Conservation (phyloP, 176 grass and related monocot species). For the Ampelocalamus luodianensis region DNA sequence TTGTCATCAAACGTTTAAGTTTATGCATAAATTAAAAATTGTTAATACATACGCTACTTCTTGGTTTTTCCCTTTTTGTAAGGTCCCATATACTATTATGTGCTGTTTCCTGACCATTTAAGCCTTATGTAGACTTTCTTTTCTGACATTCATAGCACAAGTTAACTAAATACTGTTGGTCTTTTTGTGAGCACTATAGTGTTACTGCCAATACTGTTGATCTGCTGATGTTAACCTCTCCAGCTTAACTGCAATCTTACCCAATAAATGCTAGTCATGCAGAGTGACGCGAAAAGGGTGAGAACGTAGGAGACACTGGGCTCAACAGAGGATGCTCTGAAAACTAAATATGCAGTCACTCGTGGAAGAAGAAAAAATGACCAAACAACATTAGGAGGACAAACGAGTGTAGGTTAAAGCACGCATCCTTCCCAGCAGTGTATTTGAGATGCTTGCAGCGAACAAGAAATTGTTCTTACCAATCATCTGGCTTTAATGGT, state of each 20-base stretch:
- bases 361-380: background rate
- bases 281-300: background rate
- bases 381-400: background rate
- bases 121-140: background rate
- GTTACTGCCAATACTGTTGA: background rate
- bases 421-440: background rate
- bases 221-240: background rate
- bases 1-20: background rate
- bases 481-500: background rate
- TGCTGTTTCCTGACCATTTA: background rate
- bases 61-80: background rate
- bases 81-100: background rate
- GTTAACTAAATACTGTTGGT: background rate
- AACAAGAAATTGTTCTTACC: background rate
- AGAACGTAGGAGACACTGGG: background rate
- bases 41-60: background rate
- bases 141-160: background rate
- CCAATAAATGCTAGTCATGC: background rate
- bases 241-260: background rate
- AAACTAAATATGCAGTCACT: background rate
- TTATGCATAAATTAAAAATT: constrained; percentile 1
- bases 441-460: background rate
- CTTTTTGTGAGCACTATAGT: background rate
- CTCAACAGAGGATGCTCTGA: background rate
- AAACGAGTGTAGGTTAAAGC: background rate